Conservation (phyloP, 2,329 filamentous ascomycete genomes). For the Dendrostoma leiphaemia region DNA sequence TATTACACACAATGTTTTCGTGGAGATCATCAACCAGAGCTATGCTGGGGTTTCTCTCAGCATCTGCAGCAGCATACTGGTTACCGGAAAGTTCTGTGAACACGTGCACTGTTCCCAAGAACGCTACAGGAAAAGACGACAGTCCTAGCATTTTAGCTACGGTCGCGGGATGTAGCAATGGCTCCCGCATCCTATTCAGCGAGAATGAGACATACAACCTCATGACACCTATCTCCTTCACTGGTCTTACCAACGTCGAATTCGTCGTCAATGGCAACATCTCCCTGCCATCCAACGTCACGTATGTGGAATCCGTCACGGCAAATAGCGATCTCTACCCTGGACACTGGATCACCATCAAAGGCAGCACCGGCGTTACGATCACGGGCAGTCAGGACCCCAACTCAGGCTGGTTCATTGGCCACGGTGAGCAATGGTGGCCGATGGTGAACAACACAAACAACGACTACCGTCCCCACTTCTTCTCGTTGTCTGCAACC, state of each 20-base stretch:
- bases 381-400: constrained; percentile 21
- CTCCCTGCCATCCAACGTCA: constrained; percentile 21
- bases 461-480: constrained; percentile 23
- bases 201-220: constrained; percentile 21
- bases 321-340: constrained; percentile 21
- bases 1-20: neutral
- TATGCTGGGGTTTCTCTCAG: neutral
- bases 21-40: neutral
- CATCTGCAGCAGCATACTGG: constrained; percentile 17
- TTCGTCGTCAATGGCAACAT: constrained; percentile 22
- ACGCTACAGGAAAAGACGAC: constrained; percentile 18
- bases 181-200: constrained; percentile 19
- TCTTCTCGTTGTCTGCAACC: constrained; percentile 21
- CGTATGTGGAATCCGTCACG: constrained; percentile 19
- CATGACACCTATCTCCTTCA: constrained; percentile 21
- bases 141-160: constrained; percentile 17
- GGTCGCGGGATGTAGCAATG: constrained; percentile 16
- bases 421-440: constrained; percentile 24
- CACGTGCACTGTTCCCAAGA: constrained; percentile 21
- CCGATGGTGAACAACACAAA: constrained; percentile 16
- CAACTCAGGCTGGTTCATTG: constrained; percentile 21
- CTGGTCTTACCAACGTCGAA: constrained; percentile 19
- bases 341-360: constrained; percentile 23
- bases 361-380: constrained; percentile 10
- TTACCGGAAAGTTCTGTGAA: constrained; percentile 19